A percentile compares a stretch with the other conserved stretches of the same genome.
These are phyloP conservation scores for Coniochaeta pulveracea DNA, from an alignment of 2,329 filamentous ascomycete genomes.

Conservation along the genomic window DNA sequence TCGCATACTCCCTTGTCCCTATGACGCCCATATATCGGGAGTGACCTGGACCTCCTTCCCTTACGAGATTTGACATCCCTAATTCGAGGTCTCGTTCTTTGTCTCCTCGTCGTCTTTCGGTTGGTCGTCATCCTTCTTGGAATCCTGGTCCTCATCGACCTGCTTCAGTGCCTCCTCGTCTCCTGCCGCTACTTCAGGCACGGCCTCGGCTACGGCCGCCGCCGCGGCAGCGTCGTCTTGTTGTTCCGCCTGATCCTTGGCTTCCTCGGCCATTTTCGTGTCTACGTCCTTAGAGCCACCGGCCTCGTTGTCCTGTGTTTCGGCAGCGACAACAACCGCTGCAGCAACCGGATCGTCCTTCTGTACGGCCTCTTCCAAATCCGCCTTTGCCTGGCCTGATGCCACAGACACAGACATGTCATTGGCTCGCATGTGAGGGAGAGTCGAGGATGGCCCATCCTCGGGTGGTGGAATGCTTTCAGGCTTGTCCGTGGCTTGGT, in stretches of 20 bases:
- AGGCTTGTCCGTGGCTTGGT: no score
- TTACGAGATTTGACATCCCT: conserved; percentile 2
- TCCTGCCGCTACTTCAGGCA: no score
- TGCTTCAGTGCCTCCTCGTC: not conserved
- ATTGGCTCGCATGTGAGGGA: no score
- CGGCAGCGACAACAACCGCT: not conserved
- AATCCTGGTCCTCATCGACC: not conserved
- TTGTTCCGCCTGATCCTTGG: not conserved
- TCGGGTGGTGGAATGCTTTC: no score
- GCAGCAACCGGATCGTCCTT: conserved; percentile 3
- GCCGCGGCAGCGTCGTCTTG: no score
- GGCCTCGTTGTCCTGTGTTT: not conserved
- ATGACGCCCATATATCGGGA: no score
- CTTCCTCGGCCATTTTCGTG: not conserved
- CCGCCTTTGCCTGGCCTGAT: not conserved
- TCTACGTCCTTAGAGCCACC: not conserved
- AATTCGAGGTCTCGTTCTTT: not conserved
- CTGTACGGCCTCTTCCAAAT: not conserved
- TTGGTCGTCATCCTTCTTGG: not conserved
- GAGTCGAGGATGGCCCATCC: no score
- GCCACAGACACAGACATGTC: no score
- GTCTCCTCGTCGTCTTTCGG: not conserved
- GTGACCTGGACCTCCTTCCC: no score
- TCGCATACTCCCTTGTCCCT: no score
- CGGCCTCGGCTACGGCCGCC: no score